These are phyloP conservation scores for Epichloe sibirici DNA, from an alignment of 2,329 filamentous ascomycete genomes.

Conservation along the genomic window DNA sequence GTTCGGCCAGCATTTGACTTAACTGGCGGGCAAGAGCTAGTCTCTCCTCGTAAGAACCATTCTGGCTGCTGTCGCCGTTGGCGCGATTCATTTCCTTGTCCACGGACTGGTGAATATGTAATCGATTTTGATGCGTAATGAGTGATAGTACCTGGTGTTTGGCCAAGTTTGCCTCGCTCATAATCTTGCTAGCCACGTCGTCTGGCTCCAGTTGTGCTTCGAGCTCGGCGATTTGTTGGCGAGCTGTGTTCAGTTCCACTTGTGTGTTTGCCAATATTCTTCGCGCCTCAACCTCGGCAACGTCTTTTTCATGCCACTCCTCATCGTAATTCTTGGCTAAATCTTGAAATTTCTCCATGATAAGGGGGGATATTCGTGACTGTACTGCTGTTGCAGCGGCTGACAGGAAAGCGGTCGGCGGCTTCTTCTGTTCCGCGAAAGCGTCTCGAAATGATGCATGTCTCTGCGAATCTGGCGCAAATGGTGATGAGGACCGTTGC, in stretches of 20 bases:
- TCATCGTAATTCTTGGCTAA: slow-evolving; percentile 61
- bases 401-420: slow-evolving; percentile 37
- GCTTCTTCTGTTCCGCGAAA: slow-evolving; percentile 30
- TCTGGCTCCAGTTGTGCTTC: slow-evolving; percentile 43
- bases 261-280: slow-evolving; percentile 55
- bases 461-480: slow-evolving; percentile 48
- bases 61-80: slow-evolving; percentile 33
- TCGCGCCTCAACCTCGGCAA: slow-evolving; percentile 54
- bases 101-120: slow-evolving; percentile 39
- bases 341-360: slow-evolving; percentile 61
- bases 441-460: slow-evolving; percentile 42
- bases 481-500: slow-evolving; percentile 65
- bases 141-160: slow-evolving; percentile 38
- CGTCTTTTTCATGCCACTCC: slow-evolving; percentile 62
- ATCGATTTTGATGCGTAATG: slow-evolving; percentile 39
- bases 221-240: slow-evolving; percentile 46
- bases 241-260: slow-evolving; percentile 50
- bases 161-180: slow-evolving; percentile 36
- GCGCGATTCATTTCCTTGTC: slow-evolving; percentile 36
- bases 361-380: slow-evolving; percentile 55
- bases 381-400: slow-evolving; percentile 59
- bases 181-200: slow-evolving; percentile 36
- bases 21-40: slow-evolving; percentile 47
- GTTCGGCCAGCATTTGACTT: slow-evolving; percentile 42
- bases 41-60: slow-evolving; percentile 41